Conservation (phyloP, 768 basidiomycete genomes). For the Boletales sp. region DNA sequence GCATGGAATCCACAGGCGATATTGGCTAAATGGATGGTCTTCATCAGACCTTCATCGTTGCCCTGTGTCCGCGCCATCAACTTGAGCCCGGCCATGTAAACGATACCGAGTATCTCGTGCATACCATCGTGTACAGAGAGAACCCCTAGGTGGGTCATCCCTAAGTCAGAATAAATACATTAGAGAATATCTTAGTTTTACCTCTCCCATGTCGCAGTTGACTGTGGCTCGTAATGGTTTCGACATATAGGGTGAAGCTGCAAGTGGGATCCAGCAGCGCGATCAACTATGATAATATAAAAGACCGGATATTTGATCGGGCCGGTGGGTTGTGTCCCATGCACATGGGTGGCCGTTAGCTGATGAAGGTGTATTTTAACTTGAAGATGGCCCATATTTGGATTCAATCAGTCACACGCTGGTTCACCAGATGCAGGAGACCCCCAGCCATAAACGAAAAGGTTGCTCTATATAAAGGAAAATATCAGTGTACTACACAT, state of each 20-base stretch:
- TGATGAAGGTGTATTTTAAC: no score
- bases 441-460: background rate
- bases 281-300: background rate
- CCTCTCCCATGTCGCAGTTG: constrained; percentile 59
- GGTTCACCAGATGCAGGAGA: background rate
- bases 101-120: background rate
- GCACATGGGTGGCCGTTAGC: background rate
- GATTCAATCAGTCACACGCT: background rate
- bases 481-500: constrained; percentile 2
- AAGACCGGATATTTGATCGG: background rate
- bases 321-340: background rate
- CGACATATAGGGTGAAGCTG: constrained; percentile 8
- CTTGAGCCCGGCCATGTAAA: background rate
- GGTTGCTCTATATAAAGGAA: background rate
- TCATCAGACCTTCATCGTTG: constrained; percentile 52
- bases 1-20: constrained; percentile 71
- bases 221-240: constrained; percentile 38
- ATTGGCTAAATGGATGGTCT: constrained; percentile 56
- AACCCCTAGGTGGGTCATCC: constrained; percentile 38
- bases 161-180: constrained; percentile 1
- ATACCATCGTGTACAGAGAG: constrained; percentile 46
- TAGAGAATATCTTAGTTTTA: constrained; percentile 9
- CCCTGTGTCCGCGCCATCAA: constrained; percentile 28
- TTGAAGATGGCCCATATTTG: no score
- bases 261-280: background rate